These are phyloP conservation scores for Candida alai DNA, from an alignment of 805 yeast species.

Conservation along the genomic window DNA sequence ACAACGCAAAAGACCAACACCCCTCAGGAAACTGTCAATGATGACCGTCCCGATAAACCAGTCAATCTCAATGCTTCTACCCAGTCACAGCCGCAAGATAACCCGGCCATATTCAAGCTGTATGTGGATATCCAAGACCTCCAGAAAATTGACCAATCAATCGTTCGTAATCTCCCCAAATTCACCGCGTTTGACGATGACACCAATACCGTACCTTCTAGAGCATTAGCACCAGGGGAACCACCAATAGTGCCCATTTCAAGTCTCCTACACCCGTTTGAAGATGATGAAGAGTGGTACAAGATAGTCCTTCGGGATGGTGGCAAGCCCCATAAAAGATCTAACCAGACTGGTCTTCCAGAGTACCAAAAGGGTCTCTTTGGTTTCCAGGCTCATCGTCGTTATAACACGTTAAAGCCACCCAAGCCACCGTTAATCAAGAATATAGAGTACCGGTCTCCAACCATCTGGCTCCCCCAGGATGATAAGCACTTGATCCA, in stretches of 20 bases:
- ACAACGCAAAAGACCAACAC: not conserved
- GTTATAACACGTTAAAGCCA: constrained; percentile 68
- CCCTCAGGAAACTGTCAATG: constrained; percentile 2
- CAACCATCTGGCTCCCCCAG: constrained; percentile 94
- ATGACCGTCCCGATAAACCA: constrained; percentile 1
- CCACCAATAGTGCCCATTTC: constrained; percentile 54
- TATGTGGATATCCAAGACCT: constrained; percentile 40
- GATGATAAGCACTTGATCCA: constrained; percentile 81
- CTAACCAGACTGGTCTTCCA: constrained; percentile 29
- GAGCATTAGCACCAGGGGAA: constrained; percentile 24
- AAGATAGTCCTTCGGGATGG: constrained; percentile 49
- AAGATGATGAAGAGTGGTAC: constrained; percentile 61
- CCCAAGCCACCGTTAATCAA: constrained; percentile 87
- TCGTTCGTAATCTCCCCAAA: constrained; percentile 45
- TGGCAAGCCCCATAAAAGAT: constrained; percentile 8
- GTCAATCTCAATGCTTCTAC: not conserved
- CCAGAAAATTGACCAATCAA: constrained; percentile 43
- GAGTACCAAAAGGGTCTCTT: constrained; percentile 57
- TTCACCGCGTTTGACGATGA: constrained; percentile 45
- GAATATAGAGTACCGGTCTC: constrained; percentile 77
- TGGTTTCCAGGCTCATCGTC: constrained; percentile 47
- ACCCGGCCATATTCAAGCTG: constrained; percentile 41
- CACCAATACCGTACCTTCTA: constrained; percentile 1
- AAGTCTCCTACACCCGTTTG: constrained; percentile 59
- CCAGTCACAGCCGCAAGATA: not conserved